Conservation (phyloP, 192 early-diverging fungal genomes). For the Umbelopsis ramanniana region DNA sequence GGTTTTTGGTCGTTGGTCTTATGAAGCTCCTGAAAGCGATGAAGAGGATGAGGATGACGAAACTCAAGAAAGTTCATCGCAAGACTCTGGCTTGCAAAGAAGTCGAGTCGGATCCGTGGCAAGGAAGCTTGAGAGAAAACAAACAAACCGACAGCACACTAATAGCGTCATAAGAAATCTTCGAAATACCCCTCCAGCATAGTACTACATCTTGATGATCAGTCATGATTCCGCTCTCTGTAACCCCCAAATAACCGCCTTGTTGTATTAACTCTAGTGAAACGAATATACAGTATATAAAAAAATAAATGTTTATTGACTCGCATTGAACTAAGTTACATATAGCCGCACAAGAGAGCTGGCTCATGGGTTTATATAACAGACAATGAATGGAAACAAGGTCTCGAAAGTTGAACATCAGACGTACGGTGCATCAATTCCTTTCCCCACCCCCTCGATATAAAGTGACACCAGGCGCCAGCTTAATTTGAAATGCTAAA, state of each 20-base stretch:
- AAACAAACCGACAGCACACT: neutral
- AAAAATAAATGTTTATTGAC: too few relatives aligned
- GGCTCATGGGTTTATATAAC: too few relatives aligned
- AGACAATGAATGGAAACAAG: too few relatives aligned
- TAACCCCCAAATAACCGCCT: neutral
- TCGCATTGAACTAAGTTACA: too few relatives aligned
- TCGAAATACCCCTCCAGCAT: neutral
- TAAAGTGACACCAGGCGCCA: too few relatives aligned
- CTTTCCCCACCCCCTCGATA: too few relatives aligned
- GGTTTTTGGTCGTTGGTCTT: neutral
- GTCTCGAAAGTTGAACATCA: too few relatives aligned
- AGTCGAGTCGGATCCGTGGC: neutral
- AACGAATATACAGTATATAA: too few relatives aligned
- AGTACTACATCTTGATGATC: neutral
- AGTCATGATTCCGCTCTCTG: neutral
- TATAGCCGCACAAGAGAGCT: too few relatives aligned
- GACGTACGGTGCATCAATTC: too few relatives aligned
- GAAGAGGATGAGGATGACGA: constrained; percentile 12
- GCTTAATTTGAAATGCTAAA: too few relatives aligned
- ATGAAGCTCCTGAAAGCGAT: neutral
- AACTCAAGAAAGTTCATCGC: neutral
- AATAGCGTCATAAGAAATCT: constrained; percentile 7
- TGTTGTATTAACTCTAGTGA: too few relatives aligned
- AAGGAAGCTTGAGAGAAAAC: neutral
- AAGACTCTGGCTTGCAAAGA: neutral